Conservation (phyloP, 805 yeast species). For the Candida tallmaniae region DNA sequence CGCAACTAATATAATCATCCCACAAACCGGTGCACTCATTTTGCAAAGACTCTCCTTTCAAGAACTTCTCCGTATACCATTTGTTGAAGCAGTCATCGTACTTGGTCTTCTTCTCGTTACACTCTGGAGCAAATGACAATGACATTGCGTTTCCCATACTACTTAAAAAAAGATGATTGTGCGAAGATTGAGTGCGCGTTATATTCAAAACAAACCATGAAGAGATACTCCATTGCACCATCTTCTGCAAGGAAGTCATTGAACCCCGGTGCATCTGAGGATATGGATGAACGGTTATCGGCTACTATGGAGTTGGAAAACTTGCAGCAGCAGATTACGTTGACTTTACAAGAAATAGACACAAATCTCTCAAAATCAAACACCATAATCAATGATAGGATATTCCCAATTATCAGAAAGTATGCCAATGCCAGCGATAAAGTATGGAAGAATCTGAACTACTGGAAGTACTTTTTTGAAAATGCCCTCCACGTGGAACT, state of each 20-base stretch:
- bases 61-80: conserved; percentile 87
- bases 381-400: conserved; percentile 58
- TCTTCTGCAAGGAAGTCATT: conserved; percentile 26
- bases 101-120: conserved; percentile 77
- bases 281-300: conserved; percentile 12
- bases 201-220: conserved; percentile 16
- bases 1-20: conserved; percentile 85
- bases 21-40: conserved; percentile 92
- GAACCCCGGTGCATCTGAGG: conserved; percentile 1
- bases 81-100: conserved; percentile 92
- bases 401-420: conserved; percentile 62
- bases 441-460: conserved; percentile 62
- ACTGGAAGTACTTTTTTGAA: conserved; percentile 78
- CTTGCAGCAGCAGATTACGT: conserved; percentile 74
- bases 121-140: conserved; percentile 91
- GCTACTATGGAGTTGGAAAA: conserved; percentile 47
- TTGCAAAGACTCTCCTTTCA: conserved; percentile 48
- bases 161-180: not conserved
- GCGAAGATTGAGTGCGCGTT: no score
- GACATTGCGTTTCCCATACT: conserved; percentile 48
- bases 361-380: conserved; percentile 66
- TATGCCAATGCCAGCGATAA: conserved; percentile 56
- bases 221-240: conserved; percentile 33
- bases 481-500: conserved; percentile 36
- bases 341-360: conserved; percentile 75